Evolutionary conservation across 208 protist genomes (phyloP).

Genomic region (Acanthamoeba triangularis): DNA sequence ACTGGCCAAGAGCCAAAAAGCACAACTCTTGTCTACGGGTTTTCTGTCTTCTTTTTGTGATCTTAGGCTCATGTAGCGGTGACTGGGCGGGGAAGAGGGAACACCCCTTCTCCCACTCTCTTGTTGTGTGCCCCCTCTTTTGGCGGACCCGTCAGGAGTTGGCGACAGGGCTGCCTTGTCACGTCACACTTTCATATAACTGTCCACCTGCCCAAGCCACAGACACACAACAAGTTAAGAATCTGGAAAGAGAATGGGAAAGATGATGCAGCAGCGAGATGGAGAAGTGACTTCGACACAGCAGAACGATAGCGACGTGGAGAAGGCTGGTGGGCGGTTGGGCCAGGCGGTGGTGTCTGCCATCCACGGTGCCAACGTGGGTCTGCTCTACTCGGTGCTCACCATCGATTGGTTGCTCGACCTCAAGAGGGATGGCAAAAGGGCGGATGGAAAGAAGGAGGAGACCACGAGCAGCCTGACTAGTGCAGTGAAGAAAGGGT

Average conservation of each 20-base stretch:
- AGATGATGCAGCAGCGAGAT: neutral
- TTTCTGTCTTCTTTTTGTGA: too few relatives aligned
- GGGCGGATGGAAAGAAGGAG: neutral
- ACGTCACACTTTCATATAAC: too few relatives aligned
- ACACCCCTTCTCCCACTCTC: too few relatives aligned
- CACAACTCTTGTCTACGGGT: too few relatives aligned
- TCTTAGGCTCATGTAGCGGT: too few relatives aligned
- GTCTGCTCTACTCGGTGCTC: constrained; percentile 28
- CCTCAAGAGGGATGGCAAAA: neutral
- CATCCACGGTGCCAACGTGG: neutral
- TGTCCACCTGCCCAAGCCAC: too few relatives aligned
- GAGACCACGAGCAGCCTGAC: neutral
- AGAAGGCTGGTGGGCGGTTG: neutral
- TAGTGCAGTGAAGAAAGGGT: neutral
- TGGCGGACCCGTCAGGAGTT: too few relatives aligned
- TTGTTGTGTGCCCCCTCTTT: too few relatives aligned
- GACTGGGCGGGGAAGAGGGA: too few relatives aligned
- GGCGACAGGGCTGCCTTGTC: too few relatives aligned
- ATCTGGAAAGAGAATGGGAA: neutral
- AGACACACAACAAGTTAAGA: neutral
- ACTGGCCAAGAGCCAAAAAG: too few relatives aligned
- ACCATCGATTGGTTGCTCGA: neutral
- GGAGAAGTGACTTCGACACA: neutral
- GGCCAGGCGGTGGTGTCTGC: neutral
- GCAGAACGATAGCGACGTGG: neutral